Base-by-base conservation (phyloP, 2,329 filamentous ascomycete genomes). In the Ilyonectria destructans region DNA sequence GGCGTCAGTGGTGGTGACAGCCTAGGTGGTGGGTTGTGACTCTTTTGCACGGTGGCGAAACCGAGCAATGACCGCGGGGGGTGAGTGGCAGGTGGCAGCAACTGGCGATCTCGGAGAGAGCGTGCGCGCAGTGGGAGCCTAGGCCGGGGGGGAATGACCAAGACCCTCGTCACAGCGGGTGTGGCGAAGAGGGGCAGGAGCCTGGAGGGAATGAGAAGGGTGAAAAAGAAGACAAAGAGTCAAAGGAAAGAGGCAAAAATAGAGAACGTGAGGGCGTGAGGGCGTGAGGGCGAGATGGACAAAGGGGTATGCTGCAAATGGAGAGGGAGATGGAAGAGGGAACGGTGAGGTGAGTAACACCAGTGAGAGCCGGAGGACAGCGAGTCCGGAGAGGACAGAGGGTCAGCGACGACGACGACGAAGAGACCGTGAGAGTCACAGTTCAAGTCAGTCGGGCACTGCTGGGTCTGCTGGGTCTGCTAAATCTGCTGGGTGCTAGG, bases 41-140 rank as follows among this genome's bases (percentile, higher is more conserved):
- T 82, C 80, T 76, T 80, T 73, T 76, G 75, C 76, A 80, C 77
- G 80, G 80, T 79, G 78, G 79, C 79, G 74, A 80, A 77, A 77
- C 77, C 72, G 77, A 76, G 66, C 71, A 73, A 76, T 74, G 76
- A 69, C 75, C 75, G 77, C 72, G 75, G 69, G 73, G 73, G 69
- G 51, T 54, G 51, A 67, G 69, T 69, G 65, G 70, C 72, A 77
- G 74, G 76, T 77, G 76, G 75, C 74, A 73, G 75, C 75, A 74
- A 72, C 69, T 80, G 80, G 79, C 80, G 80, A 81, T 77, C 79
- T 81, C 80, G 81, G 80, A 81, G 79, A 74, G 67, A 71, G 75
- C 76, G 77, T 75, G 74, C 72, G 74, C 69, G 72, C 26, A 12
- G 70, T 71, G 72, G 72, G 68, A 74, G 74, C 71, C 72, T 75